Evolutionary conservation across 2,329 filamentous ascomycete species (phyloP), one percentile per base, ranked within the genome.

Genomic region (Ilyonectria sp.): DNA sequence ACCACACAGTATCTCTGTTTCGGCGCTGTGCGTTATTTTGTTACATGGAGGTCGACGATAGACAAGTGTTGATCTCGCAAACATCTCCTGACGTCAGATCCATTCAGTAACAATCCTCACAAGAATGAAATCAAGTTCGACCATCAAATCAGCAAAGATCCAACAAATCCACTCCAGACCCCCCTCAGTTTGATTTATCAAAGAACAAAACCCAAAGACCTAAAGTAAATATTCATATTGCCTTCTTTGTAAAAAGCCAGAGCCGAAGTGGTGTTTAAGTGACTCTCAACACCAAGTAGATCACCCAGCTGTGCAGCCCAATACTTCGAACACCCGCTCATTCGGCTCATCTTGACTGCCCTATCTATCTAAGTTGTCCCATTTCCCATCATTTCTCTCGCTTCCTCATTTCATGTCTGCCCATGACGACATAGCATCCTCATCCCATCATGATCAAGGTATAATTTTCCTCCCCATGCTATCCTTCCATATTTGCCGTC

Each of bases 401-500:
- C 49, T 33, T n/a, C 64, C 46, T 60, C 65, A 19, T 52, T 54
- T 68, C 65, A n/a, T 68, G 61, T 65, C 61, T 60, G 61, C 65
- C 54, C 61, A 47, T 56, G 44, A 56, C 56, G 37, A 60, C 40
- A 61, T 58, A 26, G 31, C 52, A 35, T 60, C 60, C 43, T 63
- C 53, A 46, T 54, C 58, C 59, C 53, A 63, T 67, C 43, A 60
- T 46, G 55, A 60, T 65, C 55, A 64, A 60, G 65, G 65, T 64
- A 68, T 68, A 68, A 59, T 68, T 68, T 68, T 68, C 61, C 65
- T 65, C 61, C 65, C 56, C 60, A 49, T 40, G 31, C 37, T 49
- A 47, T 56, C 53, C 43, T 31, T 26, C 29, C 29, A 11, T 49
- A n/a, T 65, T 50, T 53, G 60, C 47, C 59, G 47, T 67, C 59